These are phyloP conservation scores for Pseudonectria buxi DNA, from an alignment of 2,329 filamentous ascomycete species.

Conservation along the genomic window DNA sequence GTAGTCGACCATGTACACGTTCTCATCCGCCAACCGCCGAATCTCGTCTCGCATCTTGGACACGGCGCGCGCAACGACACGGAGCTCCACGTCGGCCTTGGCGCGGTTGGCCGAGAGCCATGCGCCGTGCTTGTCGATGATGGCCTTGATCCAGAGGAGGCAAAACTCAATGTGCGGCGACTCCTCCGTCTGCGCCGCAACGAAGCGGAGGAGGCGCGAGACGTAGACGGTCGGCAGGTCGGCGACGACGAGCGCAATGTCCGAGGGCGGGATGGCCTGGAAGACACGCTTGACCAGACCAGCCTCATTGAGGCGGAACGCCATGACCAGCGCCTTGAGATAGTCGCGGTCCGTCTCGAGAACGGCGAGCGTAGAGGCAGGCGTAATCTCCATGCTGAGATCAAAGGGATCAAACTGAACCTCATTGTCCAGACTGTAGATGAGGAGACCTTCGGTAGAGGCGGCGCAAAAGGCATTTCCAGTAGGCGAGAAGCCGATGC, in stretches of 20 bases:
- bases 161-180: slow-evolving; percentile 94
- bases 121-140: slow-evolving; percentile 74
- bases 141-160: slow-evolving; percentile 80
- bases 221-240: slow-evolving; percentile 82
- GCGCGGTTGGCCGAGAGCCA: slow-evolving; percentile 76
- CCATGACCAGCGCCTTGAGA: slow-evolving; percentile 91
- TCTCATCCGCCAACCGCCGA: slow-evolving; percentile 76
- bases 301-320: slow-evolving; percentile 87
- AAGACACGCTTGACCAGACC: slow-evolving; percentile 79
- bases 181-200: slow-evolving; percentile 80
- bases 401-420: slow-evolving; percentile 94
- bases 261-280: slow-evolving; percentile 67
- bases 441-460: slow-evolving; percentile 85
- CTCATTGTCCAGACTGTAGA: slow-evolving; percentile 83
- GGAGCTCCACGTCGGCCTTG: slow-evolving; percentile 75
- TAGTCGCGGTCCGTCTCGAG: slow-evolving; percentile 67
- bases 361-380: slow-evolving; percentile 68
- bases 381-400: slow-evolving; percentile 88
- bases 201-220: slow-evolving; percentile 74
- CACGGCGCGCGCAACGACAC: slow-evolving; percentile 75
- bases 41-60: slow-evolving; percentile 76
- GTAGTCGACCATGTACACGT: slow-evolving; percentile 84
- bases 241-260: slow-evolving; percentile 71
- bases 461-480: slow-evolving; percentile 90
- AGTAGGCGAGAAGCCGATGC: slow-evolving; percentile 81